Conservation (phyloP, 2,329 filamentous ascomycete species). For the Botryosphaeria dothidea region DNA sequence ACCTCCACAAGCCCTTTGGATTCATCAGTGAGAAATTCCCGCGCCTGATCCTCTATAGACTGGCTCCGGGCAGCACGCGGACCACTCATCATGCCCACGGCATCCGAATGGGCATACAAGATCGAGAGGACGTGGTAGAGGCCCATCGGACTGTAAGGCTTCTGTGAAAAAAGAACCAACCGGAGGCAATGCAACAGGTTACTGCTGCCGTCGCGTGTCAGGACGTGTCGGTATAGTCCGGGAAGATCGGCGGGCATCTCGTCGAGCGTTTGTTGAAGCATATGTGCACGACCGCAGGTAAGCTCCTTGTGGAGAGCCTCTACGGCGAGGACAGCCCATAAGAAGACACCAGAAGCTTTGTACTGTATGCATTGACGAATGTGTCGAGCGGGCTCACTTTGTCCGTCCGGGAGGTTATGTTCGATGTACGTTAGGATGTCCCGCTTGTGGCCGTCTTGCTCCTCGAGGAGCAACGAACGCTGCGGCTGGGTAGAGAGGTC, state of each 20-base stretch:
- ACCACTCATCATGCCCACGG: not conserved
- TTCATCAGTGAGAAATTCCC: not conserved
- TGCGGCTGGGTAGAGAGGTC: slow-evolving; percentile 38
- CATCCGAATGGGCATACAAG: not conserved
- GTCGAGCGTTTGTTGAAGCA: slow-evolving; percentile 34
- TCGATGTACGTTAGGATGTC: slow-evolving; percentile 37
- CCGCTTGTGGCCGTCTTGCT: slow-evolving; percentile 35
- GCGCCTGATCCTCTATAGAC: not conserved
- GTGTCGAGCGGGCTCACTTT: slow-evolving; percentile 22
- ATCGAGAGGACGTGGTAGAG: not conserved
- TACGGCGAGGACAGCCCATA: slow-evolving; percentile 50
- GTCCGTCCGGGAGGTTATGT: slow-evolving; percentile 27
- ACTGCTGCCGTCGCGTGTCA: slow-evolving; percentile 46
- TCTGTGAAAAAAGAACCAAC: not conserved
- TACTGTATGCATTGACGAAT: slow-evolving; percentile 34
- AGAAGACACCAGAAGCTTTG: slow-evolving; percentile 46
- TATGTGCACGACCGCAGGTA: slow-evolving; percentile 30
- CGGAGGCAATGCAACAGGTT: not conserved
- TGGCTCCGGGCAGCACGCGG: not conserved
- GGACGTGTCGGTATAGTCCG: slow-evolving; percentile 54
- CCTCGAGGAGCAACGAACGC: slow-evolving; percentile 36
- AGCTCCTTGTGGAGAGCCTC: slow-evolving; percentile 48
- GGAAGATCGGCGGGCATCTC: slow-evolving; percentile 46
- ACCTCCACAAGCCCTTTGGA: not conserved
- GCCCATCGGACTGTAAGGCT: not conserved